phyloP scores from a whole-genome alignment of 139 green algal species.

The Spirogloea muscicola region DNA sequence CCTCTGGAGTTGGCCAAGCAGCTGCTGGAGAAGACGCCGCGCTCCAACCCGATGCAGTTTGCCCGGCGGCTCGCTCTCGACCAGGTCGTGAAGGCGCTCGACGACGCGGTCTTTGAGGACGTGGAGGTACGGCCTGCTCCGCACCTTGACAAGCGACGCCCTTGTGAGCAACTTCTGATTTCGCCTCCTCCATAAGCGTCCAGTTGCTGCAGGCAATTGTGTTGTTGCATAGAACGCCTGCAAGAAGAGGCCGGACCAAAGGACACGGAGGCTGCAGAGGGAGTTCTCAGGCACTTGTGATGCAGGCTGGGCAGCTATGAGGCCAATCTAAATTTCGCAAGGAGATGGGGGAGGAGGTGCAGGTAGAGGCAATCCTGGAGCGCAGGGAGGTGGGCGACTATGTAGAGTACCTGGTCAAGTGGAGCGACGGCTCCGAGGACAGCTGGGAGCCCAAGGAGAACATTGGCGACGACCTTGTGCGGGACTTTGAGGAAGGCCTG shows the following conservation, averaged over 20 bases:
- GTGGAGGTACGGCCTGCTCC: too few species aligned
- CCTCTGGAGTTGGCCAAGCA: conserved; percentile 25
- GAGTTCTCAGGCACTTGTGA: too few species aligned
- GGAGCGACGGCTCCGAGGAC: conserved; percentile 49
- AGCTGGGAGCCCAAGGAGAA: conserved; percentile 50
- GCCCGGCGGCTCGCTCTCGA: conserved; percentile 35
- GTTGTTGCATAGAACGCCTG: too few species aligned
- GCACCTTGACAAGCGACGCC: too few species aligned
- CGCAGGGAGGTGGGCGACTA: neutral
- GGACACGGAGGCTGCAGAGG: too few species aligned
- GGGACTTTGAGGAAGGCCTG: conserved; percentile 37
- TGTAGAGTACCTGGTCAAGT: conserved; percentile 54
- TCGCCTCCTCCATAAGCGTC: too few species aligned
- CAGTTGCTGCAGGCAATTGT: too few species aligned
- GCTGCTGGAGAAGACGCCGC: conserved; percentile 35
- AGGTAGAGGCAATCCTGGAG: conserved; percentile 42
- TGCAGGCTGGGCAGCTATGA: too few species aligned
- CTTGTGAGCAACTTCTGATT: too few species aligned
- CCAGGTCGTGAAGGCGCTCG: conserved; percentile 42
- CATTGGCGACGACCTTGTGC: conserved; percentile 48
- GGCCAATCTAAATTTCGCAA: too few species aligned
- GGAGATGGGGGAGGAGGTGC: too few species aligned
- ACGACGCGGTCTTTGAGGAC: conserved; percentile 45
- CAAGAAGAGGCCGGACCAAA: too few species aligned
- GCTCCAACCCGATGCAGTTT: conserved; percentile 39